Conservation (phyloP, 2,329 filamentous ascomycete genomes). For the Venturia aucupariae region DNA sequence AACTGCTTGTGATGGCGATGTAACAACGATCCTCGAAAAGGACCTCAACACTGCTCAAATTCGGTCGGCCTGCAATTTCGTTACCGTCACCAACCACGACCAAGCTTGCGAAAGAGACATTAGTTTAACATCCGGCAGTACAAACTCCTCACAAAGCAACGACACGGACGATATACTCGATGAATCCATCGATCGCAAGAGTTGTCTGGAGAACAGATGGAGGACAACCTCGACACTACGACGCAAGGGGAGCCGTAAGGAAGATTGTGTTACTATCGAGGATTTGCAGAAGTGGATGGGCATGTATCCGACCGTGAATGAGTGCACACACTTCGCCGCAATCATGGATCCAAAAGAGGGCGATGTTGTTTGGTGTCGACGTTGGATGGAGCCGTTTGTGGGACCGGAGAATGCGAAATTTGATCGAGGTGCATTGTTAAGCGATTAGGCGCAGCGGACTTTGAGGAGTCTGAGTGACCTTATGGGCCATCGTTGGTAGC, state of each 20-base stretch:
- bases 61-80: conserved; percentile 40
- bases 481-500: no score
- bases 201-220: conserved; percentile 26
- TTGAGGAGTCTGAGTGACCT: no score
- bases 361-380: conserved; percentile 35
- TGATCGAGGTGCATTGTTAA: neutral
- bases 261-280: conserved; percentile 22
- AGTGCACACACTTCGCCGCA: conserved; percentile 48
- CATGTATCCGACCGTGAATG: conserved; percentile 46
- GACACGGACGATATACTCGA: conserved; percentile 24
- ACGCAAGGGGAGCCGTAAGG: conserved; percentile 16
- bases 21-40: conserved; percentile 46
- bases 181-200: conserved; percentile 27
- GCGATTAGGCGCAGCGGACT: neutral
- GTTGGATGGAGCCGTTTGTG: conserved; percentile 7
- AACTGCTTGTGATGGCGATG: conserved; percentile 42
- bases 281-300: conserved; percentile 41
- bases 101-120: conserved; percentile 18
- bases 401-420: neutral
- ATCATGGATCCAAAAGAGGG: conserved; percentile 48
- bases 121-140: conserved; percentile 4
- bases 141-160: neutral
- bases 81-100: conserved; percentile 51
- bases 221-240: conserved; percentile 12
- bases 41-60: conserved; percentile 40